These are phyloP conservation scores for Russula compacta DNA, from an alignment of 768 basidiomycete species.

Conservation along the genomic window DNA sequence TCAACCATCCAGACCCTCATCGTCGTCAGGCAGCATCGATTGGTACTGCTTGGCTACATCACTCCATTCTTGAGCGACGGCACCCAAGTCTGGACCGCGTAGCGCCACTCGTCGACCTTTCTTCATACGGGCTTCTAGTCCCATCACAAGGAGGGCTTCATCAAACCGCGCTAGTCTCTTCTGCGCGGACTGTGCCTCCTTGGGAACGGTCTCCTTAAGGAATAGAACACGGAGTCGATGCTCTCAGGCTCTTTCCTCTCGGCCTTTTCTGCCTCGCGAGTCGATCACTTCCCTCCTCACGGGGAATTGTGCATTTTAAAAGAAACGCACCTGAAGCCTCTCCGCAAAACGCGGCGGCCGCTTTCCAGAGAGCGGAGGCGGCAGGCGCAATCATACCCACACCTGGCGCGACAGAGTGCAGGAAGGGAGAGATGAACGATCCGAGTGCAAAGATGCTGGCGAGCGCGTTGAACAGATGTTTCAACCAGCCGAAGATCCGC, in stretches of 20 bases:
- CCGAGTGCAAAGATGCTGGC: background rate
- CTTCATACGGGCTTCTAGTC: constrained; percentile 9
- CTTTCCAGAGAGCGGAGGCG: constrained; percentile 1
- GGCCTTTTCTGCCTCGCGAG: background rate
- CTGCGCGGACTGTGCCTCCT: constrained; percentile 3
- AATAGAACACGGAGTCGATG: constrained; percentile 7
- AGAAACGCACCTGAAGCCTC: background rate
- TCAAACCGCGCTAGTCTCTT: constrained; percentile 4
- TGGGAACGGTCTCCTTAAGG: constrained; percentile 9
- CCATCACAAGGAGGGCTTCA: constrained; percentile 7
- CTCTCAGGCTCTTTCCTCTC: background rate
- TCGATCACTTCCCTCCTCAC: background rate
- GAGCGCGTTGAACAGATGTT: constrained; percentile 2
- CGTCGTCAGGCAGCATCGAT: constrained; percentile 6
- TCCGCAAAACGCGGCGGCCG: background rate
- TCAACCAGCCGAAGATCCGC: constrained; percentile 8
- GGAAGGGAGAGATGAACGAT: background rate
- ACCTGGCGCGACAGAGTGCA: background rate
- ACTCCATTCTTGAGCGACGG: constrained; percentile 3
- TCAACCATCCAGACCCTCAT: background rate
- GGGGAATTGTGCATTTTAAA: background rate
- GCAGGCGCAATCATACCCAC: background rate
- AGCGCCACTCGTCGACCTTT: constrained; percentile 1
- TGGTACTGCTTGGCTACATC: constrained; percentile 11
- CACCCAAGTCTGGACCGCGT: background rate